These are phyloP conservation scores for Saccharomyces hybrid DNA, from an alignment of 1,139 yeast genomes.

Conservation along the genomic window DNA sequence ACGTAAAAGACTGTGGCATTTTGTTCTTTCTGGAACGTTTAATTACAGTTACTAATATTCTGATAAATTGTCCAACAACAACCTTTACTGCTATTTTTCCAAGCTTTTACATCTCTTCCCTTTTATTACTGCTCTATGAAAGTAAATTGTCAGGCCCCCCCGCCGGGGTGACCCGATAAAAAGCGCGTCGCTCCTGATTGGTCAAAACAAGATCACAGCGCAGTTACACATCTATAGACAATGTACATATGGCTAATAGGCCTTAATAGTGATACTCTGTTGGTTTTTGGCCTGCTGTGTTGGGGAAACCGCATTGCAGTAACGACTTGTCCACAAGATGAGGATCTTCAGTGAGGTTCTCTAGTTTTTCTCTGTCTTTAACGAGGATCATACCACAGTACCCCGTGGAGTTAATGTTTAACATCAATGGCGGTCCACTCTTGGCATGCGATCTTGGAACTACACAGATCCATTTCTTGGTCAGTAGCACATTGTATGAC, in stretches of 20 bases:
- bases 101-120: background rate
- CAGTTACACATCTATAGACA: background rate
- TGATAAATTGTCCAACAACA: background rate
- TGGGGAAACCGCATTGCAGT: conserved; percentile 57
- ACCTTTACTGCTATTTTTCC: background rate
- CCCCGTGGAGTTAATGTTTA: conserved; percentile 77
- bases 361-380: conserved; percentile 49
- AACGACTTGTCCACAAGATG: conserved; percentile 43
- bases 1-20: conserved; percentile 52
- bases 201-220: background rate
- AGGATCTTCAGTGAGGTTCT: conserved; percentile 33
- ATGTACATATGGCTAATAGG: background rate
- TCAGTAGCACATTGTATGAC: conserved; percentile 76
- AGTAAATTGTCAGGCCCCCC: background rate
- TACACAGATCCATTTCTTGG: conserved; percentile 72
- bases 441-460: conserved; percentile 61
- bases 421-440: conserved; percentile 25
- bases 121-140: background rate
- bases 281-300: conserved; percentile 39
- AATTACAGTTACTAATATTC: background rate
- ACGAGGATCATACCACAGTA: conserved; percentile 71
- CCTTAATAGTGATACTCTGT: conserved; percentile 40
- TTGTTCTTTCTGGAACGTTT: background rate
- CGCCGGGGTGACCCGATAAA: background rate
- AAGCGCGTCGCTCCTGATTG: conserved; percentile 5